Evolutionary conservation across 306 rosid species (phyloP), one percentile per base, ranked within the genome.

Genomic region (Quercus agrifolia): DNA sequence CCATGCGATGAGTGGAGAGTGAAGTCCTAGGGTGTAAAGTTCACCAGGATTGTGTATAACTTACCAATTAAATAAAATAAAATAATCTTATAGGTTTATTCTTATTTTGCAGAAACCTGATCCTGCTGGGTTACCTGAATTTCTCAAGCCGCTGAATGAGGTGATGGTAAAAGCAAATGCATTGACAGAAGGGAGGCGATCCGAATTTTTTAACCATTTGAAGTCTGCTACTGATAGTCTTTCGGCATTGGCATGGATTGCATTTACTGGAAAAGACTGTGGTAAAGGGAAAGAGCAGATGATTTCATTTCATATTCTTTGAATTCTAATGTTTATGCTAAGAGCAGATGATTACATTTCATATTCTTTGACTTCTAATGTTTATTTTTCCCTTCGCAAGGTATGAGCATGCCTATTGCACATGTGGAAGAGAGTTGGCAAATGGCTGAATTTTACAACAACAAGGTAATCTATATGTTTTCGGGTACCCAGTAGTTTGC

Each of bases 381-480:
- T 77, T 38, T 56, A 33, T 44, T 19, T 79, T 49, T 58, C n/a
- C 73, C 64, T 33, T 84, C 82, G 83, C 62, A 83, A 96, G 99
- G 99, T 83, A 90, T 96, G 98, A 91, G 98, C 86, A 89, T 96
- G 99, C 99, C 99, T 73, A 91, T 87, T 61, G 93, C 99, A 79
- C 97, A 96, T 33, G 98, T 96, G 72, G 99, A 96, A 91, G 99
- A 93, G 83, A 96, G 92, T 87, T 96, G 99, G 99, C 98, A 96
- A 86, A 93, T 93, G 98, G 96, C 99, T 70, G 99, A 96, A 88
- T 96, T 96, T 86, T 96, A 96, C 88, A 82, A 88, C 86, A 96
- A 96, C 91, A 96, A 93, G 97, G 99, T 96, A 91, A 77, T 83
- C 62, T 83, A 77, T 57, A 62, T 73, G 12, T 76, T 77, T 81